Evolutionary conservation across 306 rosid genomes (phyloP), one percentile per base, ranked within the genome.

Genomic region (Ochetophila trinervis): DNA sequence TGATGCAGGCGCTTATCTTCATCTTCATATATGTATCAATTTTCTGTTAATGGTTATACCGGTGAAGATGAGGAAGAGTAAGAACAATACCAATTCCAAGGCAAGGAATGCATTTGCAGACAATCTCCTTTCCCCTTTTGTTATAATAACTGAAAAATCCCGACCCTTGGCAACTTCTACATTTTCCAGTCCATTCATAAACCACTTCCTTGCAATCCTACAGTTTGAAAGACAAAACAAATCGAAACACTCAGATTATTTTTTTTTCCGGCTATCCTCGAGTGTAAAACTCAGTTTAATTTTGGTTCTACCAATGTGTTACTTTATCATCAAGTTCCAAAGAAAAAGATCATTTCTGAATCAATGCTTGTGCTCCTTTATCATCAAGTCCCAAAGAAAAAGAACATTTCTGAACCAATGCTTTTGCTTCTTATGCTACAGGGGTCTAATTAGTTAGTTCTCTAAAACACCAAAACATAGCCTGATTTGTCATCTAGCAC

Each of bases 21-120:
- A 59, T 59, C n/a, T 45, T 35, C 2, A 40, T 40, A 40, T 9
- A 40, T 7, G 32, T 27, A 4, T 40, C 12, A 7, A 40, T 0
- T 12, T 7, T 40, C 45, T 40, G 45, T 2, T 37, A 37, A 20
- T 18, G 27, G 23, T 18, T 11, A 10, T 37, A 36, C 42, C 8
- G 30, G 51, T 40, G n/a, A 24, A 48, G 22, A 15, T 35, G n/a
- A 66, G 70, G 59, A 65, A 56, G 57, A 22, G 52, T 47, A 66
- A 80, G 45, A 77, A 30, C 36, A 74, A 58, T 89, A 93, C 98
- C 97, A 58, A 93, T 78, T 86, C 97, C 98, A 81, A 84, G 89
- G 84, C 98, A 93, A 83, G 98, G 95, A 68, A 87, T 76, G 83
- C 98, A 93, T 86, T 92, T 93, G 88, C 98, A 87, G 71, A 79